Conservation (phyloP, 2,329 filamentous ascomycete genomes). For the Alternaria sp. region DNA sequence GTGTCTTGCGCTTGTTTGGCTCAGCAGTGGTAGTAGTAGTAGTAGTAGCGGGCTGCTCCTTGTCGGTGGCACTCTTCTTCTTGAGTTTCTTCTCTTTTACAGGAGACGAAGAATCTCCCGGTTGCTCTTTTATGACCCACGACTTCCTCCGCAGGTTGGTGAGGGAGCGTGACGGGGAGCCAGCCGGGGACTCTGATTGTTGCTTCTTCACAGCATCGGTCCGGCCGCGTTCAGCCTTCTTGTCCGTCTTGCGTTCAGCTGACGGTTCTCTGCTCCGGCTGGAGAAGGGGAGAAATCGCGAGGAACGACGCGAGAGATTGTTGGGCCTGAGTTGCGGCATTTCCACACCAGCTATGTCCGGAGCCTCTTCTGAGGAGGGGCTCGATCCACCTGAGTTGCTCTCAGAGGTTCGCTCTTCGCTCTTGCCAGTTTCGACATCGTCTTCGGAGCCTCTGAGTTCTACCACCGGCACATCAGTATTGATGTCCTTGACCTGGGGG, state of each 20-base stretch:
- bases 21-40: constrained; percentile 16
- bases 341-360: constrained; percentile 37
- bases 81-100: constrained; percentile 25
- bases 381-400: constrained; percentile 57
- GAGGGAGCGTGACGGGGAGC: constrained; percentile 44
- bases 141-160: constrained; percentile 49
- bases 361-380: constrained; percentile 52
- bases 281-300: constrained; percentile 47
- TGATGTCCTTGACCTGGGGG: constrained; percentile 48
- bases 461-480: constrained; percentile 40
- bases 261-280: constrained; percentile 47
- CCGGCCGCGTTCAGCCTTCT: constrained; percentile 37
- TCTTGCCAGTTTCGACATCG: constrained; percentile 37
- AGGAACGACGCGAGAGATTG: constrained; percentile 45
- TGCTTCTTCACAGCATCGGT: constrained; percentile 40
- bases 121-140: constrained; percentile 40
- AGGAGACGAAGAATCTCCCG: constrained; percentile 25
- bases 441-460: constrained; percentile 46
- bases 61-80: constrained; percentile 30
- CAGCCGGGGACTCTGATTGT: constrained; percentile 32
- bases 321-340: constrained; percentile 45
- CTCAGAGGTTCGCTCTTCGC: constrained; percentile 46
- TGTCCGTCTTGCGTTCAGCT: constrained; percentile 39
- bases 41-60: constrained; percentile 18
- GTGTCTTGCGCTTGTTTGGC: constrained; percentile 37